phyloP scores from a whole-genome alignment of 495 filamentous ascomycete species.

The Astrocystis sublimbata region DNA sequence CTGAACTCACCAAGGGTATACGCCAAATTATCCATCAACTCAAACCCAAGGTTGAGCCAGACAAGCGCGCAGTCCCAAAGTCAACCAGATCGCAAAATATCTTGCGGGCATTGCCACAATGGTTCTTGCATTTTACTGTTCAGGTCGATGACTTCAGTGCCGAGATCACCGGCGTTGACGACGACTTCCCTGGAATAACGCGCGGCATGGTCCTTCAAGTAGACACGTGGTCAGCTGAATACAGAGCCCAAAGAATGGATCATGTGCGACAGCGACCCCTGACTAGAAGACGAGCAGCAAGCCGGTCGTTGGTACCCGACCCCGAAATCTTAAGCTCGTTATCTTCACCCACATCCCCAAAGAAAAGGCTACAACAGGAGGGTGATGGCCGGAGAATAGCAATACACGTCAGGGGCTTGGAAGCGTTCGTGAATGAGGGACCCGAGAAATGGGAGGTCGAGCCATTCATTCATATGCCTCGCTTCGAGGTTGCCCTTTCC shows the following conservation, averaged over 20 bases:
- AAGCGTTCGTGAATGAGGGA: conserved; percentile 86
- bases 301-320: conserved; percentile 58
- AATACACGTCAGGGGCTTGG: conserved; percentile 77
- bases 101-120: conserved; percentile 73
- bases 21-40: conserved; percentile 87
- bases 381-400: conserved; percentile 85
- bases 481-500: conserved; percentile 81
- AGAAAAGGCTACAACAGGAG: conserved; percentile 54
- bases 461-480: conserved; percentile 81
- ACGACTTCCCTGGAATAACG: conserved; percentile 71
- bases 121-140: conserved; percentile 81
- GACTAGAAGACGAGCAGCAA: conserved; percentile 59
- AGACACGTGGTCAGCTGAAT: conserved; percentile 89
- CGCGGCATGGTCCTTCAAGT: conserved; percentile 83
- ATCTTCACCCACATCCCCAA: conserved; percentile 61
- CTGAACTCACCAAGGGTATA: conserved; percentile 88
- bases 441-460: conserved; percentile 81
- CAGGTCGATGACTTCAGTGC: conserved; percentile 86
- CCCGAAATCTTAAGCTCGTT: conserved; percentile 57
- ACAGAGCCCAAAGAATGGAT: conserved; percentile 76
- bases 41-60: conserved; percentile 59
- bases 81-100: conserved; percentile 59
- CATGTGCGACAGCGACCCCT: conserved; percentile 46
- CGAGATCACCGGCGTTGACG: conserved; percentile 87
- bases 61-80: conserved; percentile 55